Evolutionary conservation across 2,329 filamentous ascomycete species (phyloP).

Genomic region (Epichloe brachyelytri): DNA sequence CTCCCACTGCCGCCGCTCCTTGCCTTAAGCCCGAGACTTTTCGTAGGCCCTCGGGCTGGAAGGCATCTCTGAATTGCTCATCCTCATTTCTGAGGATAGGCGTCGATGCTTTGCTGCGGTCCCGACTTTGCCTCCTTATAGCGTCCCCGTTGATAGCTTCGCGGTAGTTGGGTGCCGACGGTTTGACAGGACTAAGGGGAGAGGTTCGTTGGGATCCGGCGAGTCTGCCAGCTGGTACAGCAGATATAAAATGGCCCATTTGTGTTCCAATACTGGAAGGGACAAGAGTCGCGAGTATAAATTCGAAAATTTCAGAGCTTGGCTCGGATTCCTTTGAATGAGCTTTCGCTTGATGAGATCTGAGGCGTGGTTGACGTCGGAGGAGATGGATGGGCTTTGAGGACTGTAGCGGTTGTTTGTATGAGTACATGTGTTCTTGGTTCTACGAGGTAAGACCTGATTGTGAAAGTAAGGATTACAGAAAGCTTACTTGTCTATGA

Average conservation of each 20-base stretch:
- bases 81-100: slow-evolving; percentile 30
- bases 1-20: slow-evolving; percentile 13
- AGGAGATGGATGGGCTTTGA: slow-evolving; percentile 40
- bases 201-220: slow-evolving; percentile 39
- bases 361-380: slow-evolving; percentile 80
- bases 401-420: slow-evolving; percentile 21
- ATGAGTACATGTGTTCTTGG: background rate
- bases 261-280: slow-evolving; percentile 85
- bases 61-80: slow-evolving; percentile 37
- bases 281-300: slow-evolving; percentile 79
- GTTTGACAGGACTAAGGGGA: slow-evolving; percentile 30
- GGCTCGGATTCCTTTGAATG: slow-evolving; percentile 61
- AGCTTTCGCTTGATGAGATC: slow-evolving; percentile 86
- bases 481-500: slow-evolving; percentile 34
- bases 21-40: slow-evolving; percentile 29
- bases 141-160: slow-evolving; percentile 25
- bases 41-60: slow-evolving; percentile 38
- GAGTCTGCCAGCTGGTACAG: slow-evolving; percentile 72
- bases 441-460: background rate
- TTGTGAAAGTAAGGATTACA: background rate
- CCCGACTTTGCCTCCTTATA: slow-evolving; percentile 24
- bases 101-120: slow-evolving; percentile 24
- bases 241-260: slow-evolving; percentile 93
- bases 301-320: slow-evolving; percentile 77
- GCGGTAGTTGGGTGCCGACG: slow-evolving; percentile 24